Evolutionary conservation across 495 filamentous ascomycete genomes (phyloP), one percentile per base, ranked within the genome.

Genomic region (Haplographium delicatum): DNA sequence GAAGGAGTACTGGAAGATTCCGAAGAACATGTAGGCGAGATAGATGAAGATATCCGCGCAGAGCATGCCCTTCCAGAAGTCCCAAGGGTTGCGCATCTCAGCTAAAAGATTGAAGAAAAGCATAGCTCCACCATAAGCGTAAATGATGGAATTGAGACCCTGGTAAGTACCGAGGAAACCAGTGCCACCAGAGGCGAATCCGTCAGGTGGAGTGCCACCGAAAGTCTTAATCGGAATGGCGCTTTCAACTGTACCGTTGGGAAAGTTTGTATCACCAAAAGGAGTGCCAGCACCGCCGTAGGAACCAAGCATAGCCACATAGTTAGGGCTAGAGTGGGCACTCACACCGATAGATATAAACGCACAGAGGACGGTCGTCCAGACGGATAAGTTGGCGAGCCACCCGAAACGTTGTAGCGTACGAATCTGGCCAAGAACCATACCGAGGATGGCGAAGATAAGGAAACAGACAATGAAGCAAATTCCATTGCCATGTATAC

Each of bases 31-130:
- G 51, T 63, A 80, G 40, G 68, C 61, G 20, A 59, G 53, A 51
- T 76, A 79, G 54, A 81, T 80, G 61, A 79, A 77, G 51, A 69
- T 65, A 50, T 81, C 70, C 11, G 78, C 80, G 15, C 68, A 53
- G 50, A 77, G 65, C 64, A 82, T 70, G 0, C 71, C 76, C 61
- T 83, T 84, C 68, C 74, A 74, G 57, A 84, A 84, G 37, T 84
- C 80, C 23, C 63, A 63, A 1, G 80, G 80, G 22, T 74, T 71
- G 46, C 74, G 74, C 78, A 83, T 84, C 63, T 86, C 83, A 20
- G 81, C 74, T 51, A 83, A 61, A 57, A 86, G 82, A 47, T 83
- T 81, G 34, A 79, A 73, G 59, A 83, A 86, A 18, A 84, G 57
- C 56, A 77, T 67, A 1, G 72, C 72, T 31, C 80, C 80, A 20